Percentiles rank a stretch among this genome's conserved stretches.
phyloP scores from a whole-genome alignment of 345 rosid genomes.

The Moricandia arvensis region DNA sequence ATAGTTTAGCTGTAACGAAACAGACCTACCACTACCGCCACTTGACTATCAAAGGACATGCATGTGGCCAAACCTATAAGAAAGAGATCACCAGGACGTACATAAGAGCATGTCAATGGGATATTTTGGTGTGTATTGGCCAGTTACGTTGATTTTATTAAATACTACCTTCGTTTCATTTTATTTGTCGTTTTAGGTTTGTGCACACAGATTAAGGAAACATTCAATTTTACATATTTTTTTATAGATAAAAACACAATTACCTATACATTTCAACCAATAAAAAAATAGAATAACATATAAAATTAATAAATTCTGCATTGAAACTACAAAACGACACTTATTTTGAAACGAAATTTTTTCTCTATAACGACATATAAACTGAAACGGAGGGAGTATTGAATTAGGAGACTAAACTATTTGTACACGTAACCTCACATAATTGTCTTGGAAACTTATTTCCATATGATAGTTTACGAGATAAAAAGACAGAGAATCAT shows the following conservation, averaged over 20 bases:
- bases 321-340: too few species aligned
- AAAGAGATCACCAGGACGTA: constrained; percentile 23
- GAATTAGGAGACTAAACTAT: constrained; percentile 13
- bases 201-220: too few species aligned
- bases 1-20: constrained; percentile 29
- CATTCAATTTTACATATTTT: too few species aligned
- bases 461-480: background rate
- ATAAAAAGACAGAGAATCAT: background rate
- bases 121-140: background rate
- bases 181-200: too few species aligned
- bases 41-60: constrained; percentile 18
- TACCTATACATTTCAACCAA: too few species aligned
- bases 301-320: too few species aligned
- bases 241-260: too few species aligned
- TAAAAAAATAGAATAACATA: too few species aligned
- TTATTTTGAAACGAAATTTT: too few species aligned
- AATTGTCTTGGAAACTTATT: constrained; percentile 20
- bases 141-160: constrained; percentile 22
- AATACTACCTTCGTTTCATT: too few species aligned
- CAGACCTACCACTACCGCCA: constrained; percentile 25
- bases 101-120: background rate
- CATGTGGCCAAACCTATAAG: constrained; percentile 9
- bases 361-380: too few species aligned
- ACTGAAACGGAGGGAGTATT: too few species aligned
- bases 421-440: constrained; percentile 18